Evolutionary conservation across 1,284 basidiomycete genomes (phyloP).

Genomic region (Sphaerobolus stellatus): DNA sequence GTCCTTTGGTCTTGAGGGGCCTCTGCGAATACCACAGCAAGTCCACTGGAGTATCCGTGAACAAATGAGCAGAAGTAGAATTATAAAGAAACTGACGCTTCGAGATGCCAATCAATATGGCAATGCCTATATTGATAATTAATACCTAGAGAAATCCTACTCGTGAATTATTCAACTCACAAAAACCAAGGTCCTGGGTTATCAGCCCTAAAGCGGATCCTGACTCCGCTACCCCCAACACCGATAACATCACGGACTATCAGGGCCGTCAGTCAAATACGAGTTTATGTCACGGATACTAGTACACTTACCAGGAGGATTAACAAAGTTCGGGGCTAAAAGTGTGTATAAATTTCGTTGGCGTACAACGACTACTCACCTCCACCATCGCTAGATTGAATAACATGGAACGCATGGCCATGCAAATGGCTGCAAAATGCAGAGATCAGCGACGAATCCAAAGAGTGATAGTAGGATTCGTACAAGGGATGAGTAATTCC

Average conservation of each 20-base stretch:
- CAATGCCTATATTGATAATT: not conserved
- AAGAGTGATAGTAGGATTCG: no score
- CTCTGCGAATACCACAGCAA: conserved; percentile 32
- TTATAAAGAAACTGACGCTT: conserved; percentile 20
- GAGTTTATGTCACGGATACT: not conserved
- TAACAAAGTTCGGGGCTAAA: not conserved
- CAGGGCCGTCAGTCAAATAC: not conserved
- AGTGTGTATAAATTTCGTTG: no score
- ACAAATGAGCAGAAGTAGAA: not conserved
- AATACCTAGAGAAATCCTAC: not conserved
- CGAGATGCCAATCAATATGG: conserved; percentile 31
- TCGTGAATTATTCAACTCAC: conserved; percentile 28
- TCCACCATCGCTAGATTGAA: conserved; percentile 8
- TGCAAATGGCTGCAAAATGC: conserved; percentile 1
- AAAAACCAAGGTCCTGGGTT: conserved; percentile 44
- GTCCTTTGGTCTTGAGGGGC: conserved; percentile 10
- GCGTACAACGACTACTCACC: no score
- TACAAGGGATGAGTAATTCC: no score
- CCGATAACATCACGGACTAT: conserved; percentile 7
- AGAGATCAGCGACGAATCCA: no score
- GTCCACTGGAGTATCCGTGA: not conserved
- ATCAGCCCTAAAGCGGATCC: conserved; percentile 37
- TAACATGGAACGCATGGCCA: conserved; percentile 15
- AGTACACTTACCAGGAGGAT: not conserved
- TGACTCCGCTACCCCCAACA: conserved; percentile 27